Base-by-base conservation (phyloP, 768 basidiomycete genomes). In the Pholiota conissans region DNA sequence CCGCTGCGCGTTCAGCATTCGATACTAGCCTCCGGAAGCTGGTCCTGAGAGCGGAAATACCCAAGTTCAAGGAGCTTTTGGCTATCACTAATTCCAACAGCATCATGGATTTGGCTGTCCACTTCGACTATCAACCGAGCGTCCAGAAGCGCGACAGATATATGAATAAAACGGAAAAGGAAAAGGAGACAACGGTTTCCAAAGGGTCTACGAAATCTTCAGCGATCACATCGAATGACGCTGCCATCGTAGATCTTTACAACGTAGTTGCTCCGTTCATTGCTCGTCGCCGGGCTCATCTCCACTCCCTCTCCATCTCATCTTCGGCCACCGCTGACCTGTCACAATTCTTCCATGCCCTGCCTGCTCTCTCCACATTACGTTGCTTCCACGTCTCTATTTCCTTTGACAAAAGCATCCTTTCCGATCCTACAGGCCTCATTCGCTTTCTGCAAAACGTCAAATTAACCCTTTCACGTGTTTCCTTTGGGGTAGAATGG, bases 31-130 rank as follows among this genome's bases (percentile, higher is more conserved):
- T 78, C 10, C 69, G 69, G 18, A 76, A 71, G 55, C 67, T 78
- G 5, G 64, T 66, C 1, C 56, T 78, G 26, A 68, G 67, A 11
- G 71, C 72, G 0, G 71, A 70, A 34, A 61, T 76, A 10, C 61
- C 68, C 16, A 72, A 67, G 48, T 73, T 74, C 52, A 63, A 67
- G 28, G 60, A 71, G 22, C 55, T 74, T 22, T 52, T 74, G 20
- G 56, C 64, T 2, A 62, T 69, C 22, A 61, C 70, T 2, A 61
- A 70, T 42, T 75, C 74, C 28, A 60, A 63, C 18, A 59, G 64
- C 22, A 60, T 77, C 22, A 65, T 71, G n/a, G 73, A 74, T 35
- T 52, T 77, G 22, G 67, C 71, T 30, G 62, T 77, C 3, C 58
- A 67, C 47, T 73, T 76, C 39, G 75, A 77, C 45, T 73, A 73